Evolutionary conservation across 169 alveolate species (phyloP).

Genomic region (Plasmodium ovale): DNA sequence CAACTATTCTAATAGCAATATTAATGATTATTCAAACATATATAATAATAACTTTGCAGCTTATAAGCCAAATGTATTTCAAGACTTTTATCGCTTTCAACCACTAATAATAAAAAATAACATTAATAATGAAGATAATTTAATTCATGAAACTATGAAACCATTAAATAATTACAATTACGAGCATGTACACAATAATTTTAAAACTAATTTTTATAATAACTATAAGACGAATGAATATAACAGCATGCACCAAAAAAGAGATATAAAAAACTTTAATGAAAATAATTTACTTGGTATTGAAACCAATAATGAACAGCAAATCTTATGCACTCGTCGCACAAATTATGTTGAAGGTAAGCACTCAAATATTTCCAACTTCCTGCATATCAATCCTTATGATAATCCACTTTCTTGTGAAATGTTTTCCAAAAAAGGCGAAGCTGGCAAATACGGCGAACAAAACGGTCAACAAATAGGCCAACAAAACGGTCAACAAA

Average conservation of each 20-base stretch:
- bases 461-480: no score
- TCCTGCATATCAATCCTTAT: not conserved
- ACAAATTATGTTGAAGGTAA: not conserved
- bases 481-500: no score
- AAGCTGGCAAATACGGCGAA: no score
- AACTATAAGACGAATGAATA: not conserved
- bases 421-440: no score
- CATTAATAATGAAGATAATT: not conserved
- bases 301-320: not conserved
- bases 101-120: not conserved
- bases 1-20: slow-evolving; percentile 4
- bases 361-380: not conserved
- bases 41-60: not conserved
- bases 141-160: slow-evolving; percentile 5
- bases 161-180: slow-evolving; percentile 8
- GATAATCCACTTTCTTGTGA: not conserved
- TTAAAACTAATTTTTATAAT: not conserved
- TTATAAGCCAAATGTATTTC: not conserved
- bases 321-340: no score
- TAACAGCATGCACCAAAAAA: not conserved
- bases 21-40: not conserved
- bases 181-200: not conserved
- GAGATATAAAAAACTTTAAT: not conserved
- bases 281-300: not conserved
- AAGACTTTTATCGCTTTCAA: slow-evolving; percentile 8